phyloP scores from a whole-genome alignment of 139 green algal genomes.

The Coccomyxa sp. region DNA sequence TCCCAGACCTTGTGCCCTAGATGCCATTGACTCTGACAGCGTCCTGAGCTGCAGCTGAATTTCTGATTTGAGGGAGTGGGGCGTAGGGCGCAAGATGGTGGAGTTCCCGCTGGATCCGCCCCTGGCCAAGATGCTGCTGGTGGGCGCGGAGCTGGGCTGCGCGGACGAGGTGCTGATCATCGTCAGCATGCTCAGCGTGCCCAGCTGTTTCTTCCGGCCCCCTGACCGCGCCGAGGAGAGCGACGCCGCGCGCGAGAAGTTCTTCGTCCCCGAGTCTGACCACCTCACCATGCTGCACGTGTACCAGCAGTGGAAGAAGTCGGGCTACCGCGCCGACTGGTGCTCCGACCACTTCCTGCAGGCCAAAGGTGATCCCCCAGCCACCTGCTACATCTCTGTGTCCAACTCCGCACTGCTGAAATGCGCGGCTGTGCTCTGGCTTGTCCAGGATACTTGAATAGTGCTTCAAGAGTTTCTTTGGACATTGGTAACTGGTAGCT shows the following conservation, averaged over 20 bases:
- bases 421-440: no score
- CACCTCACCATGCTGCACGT: conserved; percentile 98
- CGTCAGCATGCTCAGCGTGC: conserved; percentile 90
- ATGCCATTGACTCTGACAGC: no score
- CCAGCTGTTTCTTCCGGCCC: conserved; percentile 90
- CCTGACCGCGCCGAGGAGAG: conserved; percentile 83
- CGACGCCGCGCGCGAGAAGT: conserved; percentile 97
- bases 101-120: conserved; percentile 98
- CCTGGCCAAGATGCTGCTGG: conserved; percentile 91
- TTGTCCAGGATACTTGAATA: no score
- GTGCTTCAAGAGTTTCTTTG: no score
- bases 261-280: conserved; percentile 97
- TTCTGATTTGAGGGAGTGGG: no score
- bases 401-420: no score
- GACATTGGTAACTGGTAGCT: no score
- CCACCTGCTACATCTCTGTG: no score
- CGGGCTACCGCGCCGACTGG: conserved; percentile 87
- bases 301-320: conserved; percentile 98
- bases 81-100: conserved; percentile 82
- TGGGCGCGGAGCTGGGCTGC: conserved; percentile 69
- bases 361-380: conserved; percentile 68
- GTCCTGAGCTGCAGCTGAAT: no score
- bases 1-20: no score
- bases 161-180: conserved; percentile 81
- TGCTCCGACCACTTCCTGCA: conserved; percentile 95